phyloP scores from a whole-genome alignment of 1,284 basidiomycete genomes.

The Marasmius oreades region DNA sequence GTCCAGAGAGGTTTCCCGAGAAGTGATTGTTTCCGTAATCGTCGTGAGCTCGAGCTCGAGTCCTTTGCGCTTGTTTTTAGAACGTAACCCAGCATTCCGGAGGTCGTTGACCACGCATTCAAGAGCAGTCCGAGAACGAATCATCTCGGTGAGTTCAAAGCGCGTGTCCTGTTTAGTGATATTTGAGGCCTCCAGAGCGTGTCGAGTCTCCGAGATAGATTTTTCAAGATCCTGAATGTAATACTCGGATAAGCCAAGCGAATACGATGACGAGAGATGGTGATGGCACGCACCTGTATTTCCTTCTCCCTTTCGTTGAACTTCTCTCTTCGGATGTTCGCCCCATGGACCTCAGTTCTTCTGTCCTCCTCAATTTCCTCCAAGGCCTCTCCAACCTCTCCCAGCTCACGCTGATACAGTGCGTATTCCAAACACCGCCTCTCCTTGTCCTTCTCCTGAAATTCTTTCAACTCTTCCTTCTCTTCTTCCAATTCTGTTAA shows the following conservation, averaged over 20 bases:
- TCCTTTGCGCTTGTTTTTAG: slow-evolving; percentile 62
- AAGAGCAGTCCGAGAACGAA: slow-evolving; percentile 76
- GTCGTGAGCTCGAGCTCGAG: slow-evolving; percentile 64
- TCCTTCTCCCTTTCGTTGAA: slow-evolving; percentile 84
- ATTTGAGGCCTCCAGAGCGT: slow-evolving; percentile 65
- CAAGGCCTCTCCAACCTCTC: slow-evolving; percentile 82
- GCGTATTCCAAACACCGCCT: slow-evolving; percentile 95
- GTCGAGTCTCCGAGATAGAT: slow-evolving; percentile 68
- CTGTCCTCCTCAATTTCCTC: slow-evolving; percentile 85
- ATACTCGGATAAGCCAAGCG: slow-evolving; percentile 5
- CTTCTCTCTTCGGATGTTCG: slow-evolving; percentile 78
- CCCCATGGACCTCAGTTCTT: slow-evolving; percentile 76
- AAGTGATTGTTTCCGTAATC: slow-evolving; percentile 57
- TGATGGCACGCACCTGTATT: slow-evolving; percentile 58
- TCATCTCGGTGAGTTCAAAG: slow-evolving; percentile 75
- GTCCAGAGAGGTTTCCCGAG: slow-evolving; percentile 62
- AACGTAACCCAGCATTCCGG: slow-evolving; percentile 53
- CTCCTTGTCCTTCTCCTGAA: slow-evolving; percentile 93
- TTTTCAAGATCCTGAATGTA: slow-evolving; percentile 64
- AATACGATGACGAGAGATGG: neutral
- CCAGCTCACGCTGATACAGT: slow-evolving; percentile 86
- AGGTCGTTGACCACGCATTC: slow-evolving; percentile 85
- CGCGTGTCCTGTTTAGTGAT: slow-evolving; percentile 72
- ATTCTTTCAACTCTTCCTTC: slow-evolving; percentile 96
- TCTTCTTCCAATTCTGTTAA: slow-evolving; percentile 93